Evolutionary conservation across 164 flowering plant genomes (phyloP), one percentile per base, ranked within the genome.

Genomic region (Vitis rupestris): DNA sequence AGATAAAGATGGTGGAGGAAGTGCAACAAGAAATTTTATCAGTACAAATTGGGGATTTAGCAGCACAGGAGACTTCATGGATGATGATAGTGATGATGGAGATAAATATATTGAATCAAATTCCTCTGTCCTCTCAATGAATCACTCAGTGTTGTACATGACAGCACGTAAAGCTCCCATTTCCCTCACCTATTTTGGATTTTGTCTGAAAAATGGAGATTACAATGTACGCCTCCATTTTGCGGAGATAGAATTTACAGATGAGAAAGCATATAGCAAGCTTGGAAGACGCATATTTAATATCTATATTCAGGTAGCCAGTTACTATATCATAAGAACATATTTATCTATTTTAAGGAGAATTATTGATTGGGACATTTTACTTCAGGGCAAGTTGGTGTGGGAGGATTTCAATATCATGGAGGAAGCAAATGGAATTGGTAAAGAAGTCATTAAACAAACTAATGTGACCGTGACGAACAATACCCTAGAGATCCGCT

Each of bases 331-430:
- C 7, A 37, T 37, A 37, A 37, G 44, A 37, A 37, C 44, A 37
- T 37, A 37, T 3, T 37, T 6, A 0, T 37, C 44, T 37, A 37
- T 4, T 37, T 37, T 37, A 6, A 37, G 44, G 44, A 37, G 44
- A 37, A 6, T 37, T 37, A 37, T 37, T 37, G 4, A 37, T 37
- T 37, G 4, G 44, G 44, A 37, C 44, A 37, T 37, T 37, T 37
- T 37, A 37, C 44, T 37, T 37, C 7, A 37, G 44, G 44, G 81
- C 80, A 37, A 59, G 74, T 50, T 67, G 59, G 83, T 70, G 23
- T 8, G 56, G 27, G 73, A 76, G 59, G 82, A 84, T 78, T 84
- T 80, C 56, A 73, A 84, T 68, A 84, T 82, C 27, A 76, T 48
- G 51, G 70, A 72, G 52, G 76, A 73, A 70, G 87, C 83, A 4